A percentile compares a stretch with the other conserved stretches of the same genome.
phyloP scores from a whole-genome alignment of 1,284 basidiomycete species.

The Pterula multifida region DNA sequence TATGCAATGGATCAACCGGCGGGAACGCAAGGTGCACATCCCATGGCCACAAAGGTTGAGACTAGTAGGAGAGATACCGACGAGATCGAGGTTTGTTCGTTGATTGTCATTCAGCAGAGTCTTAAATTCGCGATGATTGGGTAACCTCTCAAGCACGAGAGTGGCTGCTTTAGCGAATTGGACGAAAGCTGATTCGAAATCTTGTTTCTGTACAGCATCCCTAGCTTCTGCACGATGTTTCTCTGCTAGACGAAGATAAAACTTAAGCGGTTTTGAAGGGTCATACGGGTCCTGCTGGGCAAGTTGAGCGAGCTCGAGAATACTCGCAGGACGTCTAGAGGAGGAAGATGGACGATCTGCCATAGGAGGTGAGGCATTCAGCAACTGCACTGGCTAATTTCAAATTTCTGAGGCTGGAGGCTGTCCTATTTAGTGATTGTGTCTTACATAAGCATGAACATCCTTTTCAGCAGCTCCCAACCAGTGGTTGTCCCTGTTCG shows the following conservation, averaged over 20 bases:
- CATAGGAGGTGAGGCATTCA: constrained; percentile 1
- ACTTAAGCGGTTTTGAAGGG: constrained; percentile 22
- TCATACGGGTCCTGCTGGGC: constrained; percentile 21
- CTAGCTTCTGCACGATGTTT: constrained; percentile 20
- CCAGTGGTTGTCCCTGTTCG: too few species aligned
- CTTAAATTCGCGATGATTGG: constrained; percentile 24
- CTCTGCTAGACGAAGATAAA: constrained; percentile 24
- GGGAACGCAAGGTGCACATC: not conserved
- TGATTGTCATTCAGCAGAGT: constrained; percentile 21
- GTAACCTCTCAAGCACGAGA: constrained; percentile 29
- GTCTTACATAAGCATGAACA: not conserved
- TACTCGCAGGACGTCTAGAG: constrained; percentile 15
- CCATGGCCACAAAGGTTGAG: constrained; percentile 6
- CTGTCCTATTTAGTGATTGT: not conserved
- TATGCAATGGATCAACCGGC: not conserved
- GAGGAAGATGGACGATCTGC: constrained; percentile 1
- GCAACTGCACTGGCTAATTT: not conserved
- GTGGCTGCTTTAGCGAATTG: constrained; percentile 29
- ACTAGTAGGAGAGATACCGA: constrained; percentile 16
- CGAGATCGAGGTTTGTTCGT: constrained; percentile 24
- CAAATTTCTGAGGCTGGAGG: not conserved
- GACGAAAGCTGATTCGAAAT: constrained; percentile 24
- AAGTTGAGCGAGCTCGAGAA: constrained; percentile 24
- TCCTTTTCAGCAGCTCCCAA: too few species aligned
- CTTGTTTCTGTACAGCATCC: constrained; percentile 13